A percentile compares a stretch with the other conserved stretches of the same genome.
phyloP scores from a whole-genome alignment of 106 monocot genomes.

The Narthecium ossifragum region DNA sequence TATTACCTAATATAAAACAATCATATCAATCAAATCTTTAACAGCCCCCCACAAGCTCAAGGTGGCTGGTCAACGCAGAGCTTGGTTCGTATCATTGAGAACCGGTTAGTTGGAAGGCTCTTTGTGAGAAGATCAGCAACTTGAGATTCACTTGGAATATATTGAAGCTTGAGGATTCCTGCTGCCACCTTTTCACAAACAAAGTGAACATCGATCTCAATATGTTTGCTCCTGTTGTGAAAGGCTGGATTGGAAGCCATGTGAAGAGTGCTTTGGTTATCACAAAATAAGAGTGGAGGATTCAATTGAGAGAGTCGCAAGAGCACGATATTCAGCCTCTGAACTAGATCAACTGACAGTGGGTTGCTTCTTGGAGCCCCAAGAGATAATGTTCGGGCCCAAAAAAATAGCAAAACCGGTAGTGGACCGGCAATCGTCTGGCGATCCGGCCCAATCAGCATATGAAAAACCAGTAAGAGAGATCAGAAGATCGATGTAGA shows the following conservation, averaged over 20 bases:
- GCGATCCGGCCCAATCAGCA: conserved; percentile 2
- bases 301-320: background rate
- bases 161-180: background rate
- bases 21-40: background rate
- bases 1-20: background rate
- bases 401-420: conserved; percentile 1
- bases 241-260: conserved; percentile 1
- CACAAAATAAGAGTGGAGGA: background rate
- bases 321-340: background rate
- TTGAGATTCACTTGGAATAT: conserved; percentile 1
- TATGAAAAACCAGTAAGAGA: conserved; percentile 1
- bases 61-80: conserved; percentile 2
- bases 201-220: background rate
- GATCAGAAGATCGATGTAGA: background rate
- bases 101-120: background rate
- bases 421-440: background rate
- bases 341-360: conserved; percentile 1
- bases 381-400: background rate
- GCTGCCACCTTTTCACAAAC: background rate
- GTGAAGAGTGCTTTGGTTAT: background rate
- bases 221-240: background rate
- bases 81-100: background rate
- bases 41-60: conserved; percentile 4
- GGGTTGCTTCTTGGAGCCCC: conserved; percentile 2
- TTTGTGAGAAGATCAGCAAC: background rate